Conservation (phyloP, 345 rosid genomes). For the Trapa incisa region DNA sequence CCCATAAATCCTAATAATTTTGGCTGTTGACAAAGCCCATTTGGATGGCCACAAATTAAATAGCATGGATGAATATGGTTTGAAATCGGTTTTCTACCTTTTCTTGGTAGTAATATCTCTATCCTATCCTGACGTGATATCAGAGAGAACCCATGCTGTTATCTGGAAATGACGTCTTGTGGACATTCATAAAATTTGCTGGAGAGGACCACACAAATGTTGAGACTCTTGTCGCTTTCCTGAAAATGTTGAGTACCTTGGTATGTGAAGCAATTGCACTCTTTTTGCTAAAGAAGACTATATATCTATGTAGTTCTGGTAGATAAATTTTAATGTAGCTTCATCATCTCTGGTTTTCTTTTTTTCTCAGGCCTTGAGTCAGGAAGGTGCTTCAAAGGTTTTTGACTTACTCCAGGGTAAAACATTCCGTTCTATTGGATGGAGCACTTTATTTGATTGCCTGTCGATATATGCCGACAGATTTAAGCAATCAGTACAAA, state of each 20-base stretch:
- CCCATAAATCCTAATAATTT: not conserved
- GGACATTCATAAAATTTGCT: conserved; percentile 96
- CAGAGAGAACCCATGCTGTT: conserved; percentile 91
- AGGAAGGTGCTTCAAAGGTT: conserved; percentile 89
- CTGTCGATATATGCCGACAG: conserved; percentile 76
- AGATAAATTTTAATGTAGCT: not conserved
- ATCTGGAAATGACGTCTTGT: conserved; percentile 84
- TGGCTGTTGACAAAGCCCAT: not conserved
- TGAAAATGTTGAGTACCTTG: conserved; percentile 88
- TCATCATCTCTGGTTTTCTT: not conserved
- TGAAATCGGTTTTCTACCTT: not conserved
- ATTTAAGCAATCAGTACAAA: conserved; percentile 78
- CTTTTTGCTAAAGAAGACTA: not conserved
- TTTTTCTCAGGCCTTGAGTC: conserved; percentile 64
- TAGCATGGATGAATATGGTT: not conserved
- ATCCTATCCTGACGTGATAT: conserved; percentile 7
- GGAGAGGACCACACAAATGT: conserved; percentile 97
- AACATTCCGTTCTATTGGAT: conserved; percentile 80
- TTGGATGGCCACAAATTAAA: not conserved
- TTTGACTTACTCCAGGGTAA: conserved; percentile 79
- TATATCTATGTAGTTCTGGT: not conserved
- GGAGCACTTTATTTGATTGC: conserved; percentile 88
- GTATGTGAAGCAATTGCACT: conserved; percentile 26
- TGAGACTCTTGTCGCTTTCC: conserved; percentile 89
- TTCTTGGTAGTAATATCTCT: not conserved